These are phyloP conservation scores for Amaranthus hypochondriacus DNA, from an alignment of 148 eudicot species.

Conservation along the genomic window DNA sequence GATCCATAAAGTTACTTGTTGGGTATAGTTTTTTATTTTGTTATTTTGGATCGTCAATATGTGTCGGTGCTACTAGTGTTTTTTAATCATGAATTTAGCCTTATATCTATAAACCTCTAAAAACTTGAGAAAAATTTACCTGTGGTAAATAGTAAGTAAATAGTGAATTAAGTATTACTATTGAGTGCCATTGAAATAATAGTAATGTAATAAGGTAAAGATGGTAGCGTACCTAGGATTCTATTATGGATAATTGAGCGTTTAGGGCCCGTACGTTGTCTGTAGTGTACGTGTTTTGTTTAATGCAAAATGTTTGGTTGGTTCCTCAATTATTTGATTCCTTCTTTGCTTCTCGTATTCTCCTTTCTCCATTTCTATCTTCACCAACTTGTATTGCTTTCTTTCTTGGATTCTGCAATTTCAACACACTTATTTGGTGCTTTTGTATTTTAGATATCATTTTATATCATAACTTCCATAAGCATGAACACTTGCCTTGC, in stretches of 20 bases:
- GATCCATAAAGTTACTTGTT: too few relatives aligned
- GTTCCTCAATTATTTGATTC: constrained; percentile 5
- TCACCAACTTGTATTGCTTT: background rate
- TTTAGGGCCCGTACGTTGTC: background rate
- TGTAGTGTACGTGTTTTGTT: background rate
- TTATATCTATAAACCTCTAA: too few relatives aligned
- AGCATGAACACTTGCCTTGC: background rate
- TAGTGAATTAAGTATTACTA: too few relatives aligned
- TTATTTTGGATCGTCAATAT: too few relatives aligned
- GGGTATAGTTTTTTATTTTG: too few relatives aligned
- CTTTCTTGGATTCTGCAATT: background rate
- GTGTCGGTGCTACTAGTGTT: too few relatives aligned
- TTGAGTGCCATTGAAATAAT: too few relatives aligned
- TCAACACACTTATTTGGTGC: background rate
- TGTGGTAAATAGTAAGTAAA: too few relatives aligned
- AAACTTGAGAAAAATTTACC: too few relatives aligned
- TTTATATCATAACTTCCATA: background rate
- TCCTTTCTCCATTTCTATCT: too few relatives aligned
- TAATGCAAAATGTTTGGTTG: background rate
- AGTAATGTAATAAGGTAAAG: too few relatives aligned
- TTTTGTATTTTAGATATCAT: background rate
- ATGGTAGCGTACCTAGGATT: background rate
- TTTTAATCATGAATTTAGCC: too few relatives aligned
- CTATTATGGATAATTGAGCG: background rate
- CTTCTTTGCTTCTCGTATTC: background rate